These are phyloP conservation scores for Neophaeococcomyces mojaviensis DNA, from an alignment of 2,329 filamentous ascomycete species.

Conservation along the genomic window DNA sequence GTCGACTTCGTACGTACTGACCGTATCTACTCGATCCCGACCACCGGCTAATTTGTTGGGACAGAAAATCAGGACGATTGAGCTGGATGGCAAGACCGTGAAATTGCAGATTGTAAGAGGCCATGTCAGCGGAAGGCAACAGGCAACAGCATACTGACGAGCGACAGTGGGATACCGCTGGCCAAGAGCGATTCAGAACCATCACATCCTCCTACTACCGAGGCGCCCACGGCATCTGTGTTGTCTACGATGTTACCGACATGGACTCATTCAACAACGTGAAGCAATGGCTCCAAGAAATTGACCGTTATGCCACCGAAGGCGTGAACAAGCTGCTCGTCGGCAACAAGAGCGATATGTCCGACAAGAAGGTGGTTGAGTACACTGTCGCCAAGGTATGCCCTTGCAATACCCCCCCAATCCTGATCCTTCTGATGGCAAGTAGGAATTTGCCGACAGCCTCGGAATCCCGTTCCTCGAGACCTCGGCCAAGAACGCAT, in stretches of 20 bases:
- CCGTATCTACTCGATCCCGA: not conserved
- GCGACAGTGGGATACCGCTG: slow-evolving; percentile 90
- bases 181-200: slow-evolving; percentile 98
- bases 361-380: slow-evolving; percentile 99
- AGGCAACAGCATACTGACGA: slow-evolving; percentile 14
- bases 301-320: slow-evolving; percentile 97
- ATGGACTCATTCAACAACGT: slow-evolving; percentile 99
- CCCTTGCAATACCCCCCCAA: slow-evolving; percentile 12
- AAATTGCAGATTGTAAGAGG: slow-evolving; percentile 92
- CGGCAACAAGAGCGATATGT: slow-evolving; percentile 99
- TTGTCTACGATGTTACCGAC: slow-evolving; percentile 99
- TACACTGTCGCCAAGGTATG: slow-evolving; percentile 98
- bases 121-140: not conserved
- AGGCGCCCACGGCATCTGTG: slow-evolving; percentile 97
- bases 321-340: slow-evolving; percentile 99
- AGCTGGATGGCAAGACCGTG: slow-evolving; percentile 98
- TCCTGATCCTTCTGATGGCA: slow-evolving; percentile 14
- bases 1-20: slow-evolving; percentile 81
- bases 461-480: slow-evolving; percentile 98
- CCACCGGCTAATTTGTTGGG: slow-evolving; percentile 2
- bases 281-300: slow-evolving; percentile 99
- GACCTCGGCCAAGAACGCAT: slow-evolving; percentile 98
- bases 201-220: slow-evolving; percentile 99
- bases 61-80: slow-evolving; percentile 99
- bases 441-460: slow-evolving; percentile 94